These are phyloP conservation scores for Trichoderma atrobrunneum DNA, from an alignment of 2,329 filamentous ascomycete genomes.

Conservation along the genomic window DNA sequence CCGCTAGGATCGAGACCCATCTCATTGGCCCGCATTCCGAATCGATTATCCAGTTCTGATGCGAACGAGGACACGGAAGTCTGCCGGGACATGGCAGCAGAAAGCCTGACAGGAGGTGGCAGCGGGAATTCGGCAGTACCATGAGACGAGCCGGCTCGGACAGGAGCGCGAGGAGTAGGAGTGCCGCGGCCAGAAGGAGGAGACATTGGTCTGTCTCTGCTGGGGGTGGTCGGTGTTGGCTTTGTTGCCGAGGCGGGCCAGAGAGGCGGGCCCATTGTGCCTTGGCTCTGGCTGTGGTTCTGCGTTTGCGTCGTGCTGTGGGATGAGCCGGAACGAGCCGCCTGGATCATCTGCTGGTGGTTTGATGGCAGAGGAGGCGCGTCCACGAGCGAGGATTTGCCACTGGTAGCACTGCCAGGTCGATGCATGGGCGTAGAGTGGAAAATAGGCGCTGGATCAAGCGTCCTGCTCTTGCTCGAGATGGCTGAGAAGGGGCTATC, in stretches of 20 bases:
- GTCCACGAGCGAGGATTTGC: slow-evolving; percentile 42
- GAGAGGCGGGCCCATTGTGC: slow-evolving; percentile 76
- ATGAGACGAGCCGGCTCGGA: slow-evolving; percentile 44
- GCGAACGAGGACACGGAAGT: slow-evolving; percentile 94
- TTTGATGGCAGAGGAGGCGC: slow-evolving; percentile 76
- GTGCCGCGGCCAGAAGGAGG: slow-evolving; percentile 53
- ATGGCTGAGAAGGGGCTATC: slow-evolving; percentile 42
- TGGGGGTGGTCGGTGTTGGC: slow-evolving; percentile 60
- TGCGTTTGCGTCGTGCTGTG: slow-evolving; percentile 31
- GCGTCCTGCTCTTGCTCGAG: slow-evolving; percentile 36
- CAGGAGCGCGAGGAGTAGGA: slow-evolving; percentile 52
- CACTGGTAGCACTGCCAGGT: slow-evolving; percentile 72
- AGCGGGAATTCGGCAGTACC: slow-evolving; percentile 49
- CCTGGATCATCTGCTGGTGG: slow-evolving; percentile 81
- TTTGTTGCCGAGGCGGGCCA: slow-evolving; percentile 72
- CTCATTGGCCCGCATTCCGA: slow-evolving; percentile 67
- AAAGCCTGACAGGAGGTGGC: slow-evolving; percentile 35
- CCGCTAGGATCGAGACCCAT: slow-evolving; percentile 54
- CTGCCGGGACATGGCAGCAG: slow-evolving; percentile 41
- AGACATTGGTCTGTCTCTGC: slow-evolving; percentile 45
- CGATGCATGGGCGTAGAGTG: slow-evolving; percentile 45
- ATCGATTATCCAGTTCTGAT: slow-evolving; percentile 87
- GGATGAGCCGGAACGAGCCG: slow-evolving; percentile 61
- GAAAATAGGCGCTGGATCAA: slow-evolving; percentile 37
- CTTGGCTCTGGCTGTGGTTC: slow-evolving; percentile 24